Percentiles rank a stretch among this genome's conserved stretches.
phyloP scores from a whole-genome alignment of 2,329 filamentous ascomycete genomes.

The Pseudodiploospora longispora region DNA sequence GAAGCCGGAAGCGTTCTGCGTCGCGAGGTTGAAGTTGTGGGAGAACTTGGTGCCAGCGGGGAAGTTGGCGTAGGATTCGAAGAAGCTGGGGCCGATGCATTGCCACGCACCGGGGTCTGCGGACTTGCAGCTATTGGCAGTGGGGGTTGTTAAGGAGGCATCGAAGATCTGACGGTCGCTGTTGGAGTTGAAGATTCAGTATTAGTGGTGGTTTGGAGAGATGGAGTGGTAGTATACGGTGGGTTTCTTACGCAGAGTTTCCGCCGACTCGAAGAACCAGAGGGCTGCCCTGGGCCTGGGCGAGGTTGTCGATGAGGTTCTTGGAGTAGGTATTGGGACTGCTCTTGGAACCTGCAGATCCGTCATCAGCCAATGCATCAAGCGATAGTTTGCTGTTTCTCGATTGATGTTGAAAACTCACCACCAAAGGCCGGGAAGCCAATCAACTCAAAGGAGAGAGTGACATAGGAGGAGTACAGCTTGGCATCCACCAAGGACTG shows the following conservation, averaged over 20 bases:
- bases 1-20: constrained; percentile 15
- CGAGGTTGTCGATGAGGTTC: constrained; percentile 13
- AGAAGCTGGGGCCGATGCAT: constrained; percentile 17
- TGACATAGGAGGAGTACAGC: constrained; percentile 12
- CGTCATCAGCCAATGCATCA: background rate
- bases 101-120: constrained; percentile 15
- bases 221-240: background rate
- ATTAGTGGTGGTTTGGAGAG: background rate
- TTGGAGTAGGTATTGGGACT: constrained; percentile 11
- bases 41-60: constrained; percentile 12
- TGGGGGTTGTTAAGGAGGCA: constrained; percentile 11
- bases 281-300: constrained; percentile 9
- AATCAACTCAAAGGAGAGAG: constrained; percentile 13
- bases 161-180: constrained; percentile 18
- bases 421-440: constrained; percentile 14
- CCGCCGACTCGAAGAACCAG: constrained; percentile 13
- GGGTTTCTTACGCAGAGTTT: constrained; percentile 12
- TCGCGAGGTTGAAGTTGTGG: constrained; percentile 16
- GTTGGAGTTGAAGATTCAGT: background rate
- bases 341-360: constrained; percentile 7
- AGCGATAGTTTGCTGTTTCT: background rate
- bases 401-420: constrained; percentile 1
- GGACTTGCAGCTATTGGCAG: constrained; percentile 12
- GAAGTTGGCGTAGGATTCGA: constrained; percentile 16
- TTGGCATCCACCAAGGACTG: constrained; percentile 4